Percentiles rank a stretch among this genome's conserved stretches.
These are phyloP conservation scores for Fistulinella cinereoalba DNA, from an alignment of 1,284 basidiomycete genomes.

Conservation along the genomic window DNA sequence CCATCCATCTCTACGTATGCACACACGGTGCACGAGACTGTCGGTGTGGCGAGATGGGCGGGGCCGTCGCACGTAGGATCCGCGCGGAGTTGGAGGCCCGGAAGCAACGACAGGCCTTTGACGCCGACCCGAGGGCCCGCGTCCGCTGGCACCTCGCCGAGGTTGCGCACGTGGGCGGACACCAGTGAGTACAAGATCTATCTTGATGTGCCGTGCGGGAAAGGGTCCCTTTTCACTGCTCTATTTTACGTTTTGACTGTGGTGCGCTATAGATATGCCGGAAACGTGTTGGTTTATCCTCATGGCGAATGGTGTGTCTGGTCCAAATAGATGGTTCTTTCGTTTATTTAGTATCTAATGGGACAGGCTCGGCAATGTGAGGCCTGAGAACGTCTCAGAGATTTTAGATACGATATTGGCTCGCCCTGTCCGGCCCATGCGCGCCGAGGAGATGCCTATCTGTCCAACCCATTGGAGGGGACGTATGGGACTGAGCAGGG, in stretches of 20 bases:
- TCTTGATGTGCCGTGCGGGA: too few relatives aligned
- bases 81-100: conserved; percentile 41
- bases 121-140: conserved; percentile 22
- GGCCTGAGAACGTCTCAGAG: conserved; percentile 50
- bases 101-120: conserved; percentile 13
- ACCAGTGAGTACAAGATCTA: conserved; percentile 73
- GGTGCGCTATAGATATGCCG: conserved; percentile 61
- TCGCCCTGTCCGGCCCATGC: conserved; percentile 32
- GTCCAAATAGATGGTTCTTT: neutral
- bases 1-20: conserved; percentile 65
- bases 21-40: conserved; percentile 72
- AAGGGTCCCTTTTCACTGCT: too few relatives aligned
- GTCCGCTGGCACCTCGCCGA: conserved; percentile 51
- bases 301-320: conserved; percentile 71
- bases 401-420: conserved; percentile 52
- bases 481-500: conserved; percentile 66
- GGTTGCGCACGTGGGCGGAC: conserved; percentile 80
- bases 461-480: conserved; percentile 64
- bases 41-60: conserved; percentile 69
- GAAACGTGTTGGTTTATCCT: conserved; percentile 74
- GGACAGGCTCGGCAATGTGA: conserved; percentile 59
- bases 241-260: too few relatives aligned
- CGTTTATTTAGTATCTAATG: neutral
- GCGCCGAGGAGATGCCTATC: conserved; percentile 36
- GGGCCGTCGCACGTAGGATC: conserved; percentile 44